These are phyloP conservation scores for Monosporascus ibericus DNA, from an alignment of 2,329 filamentous ascomycete genomes.

Conservation along the genomic window DNA sequence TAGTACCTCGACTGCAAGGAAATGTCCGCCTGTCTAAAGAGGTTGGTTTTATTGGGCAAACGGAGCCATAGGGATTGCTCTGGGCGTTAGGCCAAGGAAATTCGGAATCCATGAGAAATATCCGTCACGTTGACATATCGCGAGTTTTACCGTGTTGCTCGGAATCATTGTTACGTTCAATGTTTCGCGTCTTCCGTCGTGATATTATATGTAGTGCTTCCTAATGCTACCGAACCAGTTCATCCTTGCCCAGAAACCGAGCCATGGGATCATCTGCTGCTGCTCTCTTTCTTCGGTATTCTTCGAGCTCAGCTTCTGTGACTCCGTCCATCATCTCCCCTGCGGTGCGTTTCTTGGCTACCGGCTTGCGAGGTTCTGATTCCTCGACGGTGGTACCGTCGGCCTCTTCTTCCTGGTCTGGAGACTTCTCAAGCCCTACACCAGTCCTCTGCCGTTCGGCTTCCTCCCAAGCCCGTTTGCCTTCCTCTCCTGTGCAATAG, in stretches of 20 bases:
- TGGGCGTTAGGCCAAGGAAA: slow-evolving; percentile 46
- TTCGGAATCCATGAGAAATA: slow-evolving; percentile 30
- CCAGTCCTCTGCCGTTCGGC: slow-evolving; percentile 57
- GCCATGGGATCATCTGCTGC: slow-evolving; percentile 84
- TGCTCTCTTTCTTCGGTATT: slow-evolving; percentile 70
- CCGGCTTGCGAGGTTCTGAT: slow-evolving; percentile 13
- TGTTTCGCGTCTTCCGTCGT: background rate
- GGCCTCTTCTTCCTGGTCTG: slow-evolving; percentile 15
- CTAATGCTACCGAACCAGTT: slow-evolving; percentile 42
- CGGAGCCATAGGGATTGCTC: slow-evolving; percentile 39
- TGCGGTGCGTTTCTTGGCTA: slow-evolving; percentile 63
- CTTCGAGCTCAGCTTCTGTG: slow-evolving; percentile 79
- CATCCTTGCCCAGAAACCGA: slow-evolving; percentile 67
- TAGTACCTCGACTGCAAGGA: background rate
- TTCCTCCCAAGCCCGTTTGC: slow-evolving; percentile 73
- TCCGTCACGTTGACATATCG: slow-evolving; percentile 6
- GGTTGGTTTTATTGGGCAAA: slow-evolving; percentile 14
- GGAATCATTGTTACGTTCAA: background rate
- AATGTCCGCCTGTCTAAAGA: background rate
- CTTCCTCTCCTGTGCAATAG: slow-evolving; percentile 91
- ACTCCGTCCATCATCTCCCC: slow-evolving; percentile 74
- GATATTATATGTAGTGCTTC: slow-evolving; percentile 1
- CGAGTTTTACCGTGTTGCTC: background rate
- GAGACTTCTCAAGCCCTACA: slow-evolving; percentile 30
- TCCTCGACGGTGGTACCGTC: slow-evolving; percentile 17